These are phyloP conservation scores for Paragyromitra xinjiangensis DNA, from an alignment of 495 filamentous ascomycete species.

Conservation along the genomic window DNA sequence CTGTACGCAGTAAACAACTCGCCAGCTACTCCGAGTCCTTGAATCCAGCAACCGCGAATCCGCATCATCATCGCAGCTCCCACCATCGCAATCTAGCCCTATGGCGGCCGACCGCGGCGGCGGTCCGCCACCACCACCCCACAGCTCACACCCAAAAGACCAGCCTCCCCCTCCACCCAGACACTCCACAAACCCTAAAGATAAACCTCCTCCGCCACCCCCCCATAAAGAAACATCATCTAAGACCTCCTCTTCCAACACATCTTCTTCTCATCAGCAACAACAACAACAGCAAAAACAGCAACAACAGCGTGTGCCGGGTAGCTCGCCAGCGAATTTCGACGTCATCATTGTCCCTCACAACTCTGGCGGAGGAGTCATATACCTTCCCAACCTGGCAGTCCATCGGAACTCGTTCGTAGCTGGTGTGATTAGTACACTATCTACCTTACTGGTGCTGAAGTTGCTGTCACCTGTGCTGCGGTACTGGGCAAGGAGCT, in stretches of 20 bases:
- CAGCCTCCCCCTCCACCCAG: conserved; percentile 52
- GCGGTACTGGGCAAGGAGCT: conserved; percentile 42
- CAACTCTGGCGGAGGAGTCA: conserved; percentile 85
- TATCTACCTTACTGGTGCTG: conserved; percentile 72
- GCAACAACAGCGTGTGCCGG: conserved; percentile 57
- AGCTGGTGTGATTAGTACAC: conserved; percentile 78
- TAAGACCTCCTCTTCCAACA: conserved; percentile 26
- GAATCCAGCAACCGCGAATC: not conserved
- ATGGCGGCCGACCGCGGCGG: conserved; percentile 44
- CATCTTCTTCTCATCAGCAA: conserved; percentile 50
- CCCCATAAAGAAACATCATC: conserved; percentile 68
- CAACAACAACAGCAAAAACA: not conserved
- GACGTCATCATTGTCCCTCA: conserved; percentile 98
- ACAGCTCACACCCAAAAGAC: conserved; percentile 52
- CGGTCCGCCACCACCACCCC: conserved; percentile 45
- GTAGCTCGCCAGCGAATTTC: conserved; percentile 83
- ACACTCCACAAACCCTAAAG: conserved; percentile 46
- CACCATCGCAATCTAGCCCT: conserved; percentile 1
- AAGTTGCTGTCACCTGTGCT: conserved; percentile 71
- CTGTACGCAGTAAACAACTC: conserved; percentile 14
- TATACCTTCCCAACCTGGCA: conserved; percentile 89
- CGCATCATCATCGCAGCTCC: conserved; percentile 1
- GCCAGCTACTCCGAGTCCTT: not conserved
- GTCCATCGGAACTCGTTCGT: conserved; percentile 89
- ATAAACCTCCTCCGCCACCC: conserved; percentile 42